phyloP scores from a whole-genome alignment of 345 rosid species.

The Tarenaya hassleriana region DNA sequence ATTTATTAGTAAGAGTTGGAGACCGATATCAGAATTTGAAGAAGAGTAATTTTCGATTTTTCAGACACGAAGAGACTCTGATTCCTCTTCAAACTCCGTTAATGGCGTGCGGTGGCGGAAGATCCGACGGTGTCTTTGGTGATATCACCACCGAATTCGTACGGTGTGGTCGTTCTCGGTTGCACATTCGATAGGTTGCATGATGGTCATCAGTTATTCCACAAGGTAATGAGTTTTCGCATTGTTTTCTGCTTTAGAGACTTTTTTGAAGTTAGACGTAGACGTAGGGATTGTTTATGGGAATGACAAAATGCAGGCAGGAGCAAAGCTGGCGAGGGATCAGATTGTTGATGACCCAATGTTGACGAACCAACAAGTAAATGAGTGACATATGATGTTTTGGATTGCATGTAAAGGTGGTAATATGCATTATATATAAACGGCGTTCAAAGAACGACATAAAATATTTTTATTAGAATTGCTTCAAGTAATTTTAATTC shows the following conservation, averaged over 20 bases:
- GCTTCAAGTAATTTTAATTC: too few species aligned
- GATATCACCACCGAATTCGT: conserved; percentile 43
- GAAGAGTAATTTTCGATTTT: too few species aligned
- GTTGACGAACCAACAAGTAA: conserved; percentile 66
- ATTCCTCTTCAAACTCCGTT: too few species aligned
- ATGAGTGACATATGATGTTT: too few species aligned
- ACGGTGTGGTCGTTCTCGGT: conserved; percentile 72
- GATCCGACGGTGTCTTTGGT: conserved; percentile 27
- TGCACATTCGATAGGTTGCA: conserved; percentile 92
- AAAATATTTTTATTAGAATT: too few species aligned
- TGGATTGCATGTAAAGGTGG: too few species aligned
- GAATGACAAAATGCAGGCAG: conserved; percentile 35
- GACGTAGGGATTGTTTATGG: neutral
- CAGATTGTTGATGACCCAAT: conserved; percentile 79
- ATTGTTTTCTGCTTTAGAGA: neutral
- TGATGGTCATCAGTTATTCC: conserved; percentile 85
- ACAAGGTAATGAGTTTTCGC: conserved; percentile 42
- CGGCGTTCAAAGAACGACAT: too few species aligned
- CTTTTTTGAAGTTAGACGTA: neutral
- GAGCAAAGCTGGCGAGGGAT: conserved; percentile 58
- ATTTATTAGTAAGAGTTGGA: too few species aligned
- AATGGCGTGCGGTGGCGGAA: too few species aligned
- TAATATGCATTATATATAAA: too few species aligned
- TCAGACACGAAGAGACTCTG: too few species aligned
- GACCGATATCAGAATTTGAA: too few species aligned